Evolutionary conservation across 179 eudicot species (phyloP), one percentile per base, ranked within the genome.

Genomic region (Beta corolliflora): DNA sequence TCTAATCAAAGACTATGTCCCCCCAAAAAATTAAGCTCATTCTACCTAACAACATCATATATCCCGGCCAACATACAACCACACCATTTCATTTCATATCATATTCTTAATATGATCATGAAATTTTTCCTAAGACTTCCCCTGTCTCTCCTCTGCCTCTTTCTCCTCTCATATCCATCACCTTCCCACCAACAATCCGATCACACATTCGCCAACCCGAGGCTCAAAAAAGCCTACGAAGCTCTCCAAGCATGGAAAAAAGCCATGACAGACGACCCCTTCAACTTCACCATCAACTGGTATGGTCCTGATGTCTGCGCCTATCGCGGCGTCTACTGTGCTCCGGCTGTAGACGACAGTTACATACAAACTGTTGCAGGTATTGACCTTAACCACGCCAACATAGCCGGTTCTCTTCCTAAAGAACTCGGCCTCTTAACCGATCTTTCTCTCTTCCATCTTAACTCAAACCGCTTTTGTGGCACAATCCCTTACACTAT

Each of bases 211-310:
- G 55, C 78, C 15, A 89, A 89, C 84, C 91, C 87, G 15, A 84
- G 89, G 56, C 90, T 91, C 56, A 52, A 61, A 15, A 77, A 81
- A 9, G 93, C 92, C 12, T 91, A 44, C 83, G 77, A 31, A 16
- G 89, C 88, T 65, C 85, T 91, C 50, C 93, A 89, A 84, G 84
- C 91, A 77, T 87, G 89, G 90, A 91, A 88, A 66, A 83, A 84
- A 14, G 77, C 84, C 11, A 91, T 91, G 31, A 85, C 86, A 13
- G 86, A 91, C 2, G 93, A 90, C 78, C 93, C 93, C 0, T 70
- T 77, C 10, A 75, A 83, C 19, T 82, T 88, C 71, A 89, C 91
- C 5, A 61, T 76, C 11, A 91, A 82, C 31, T 89, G 93, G 92
- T 55, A 14, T 5, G 93, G 90, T 1, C 50, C 68, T 18, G 41